Evolutionary conservation across 768 basidiomycete genomes (phyloP), one percentile per base, ranked within the genome.

Genomic region (Hericium coralloides): DNA sequence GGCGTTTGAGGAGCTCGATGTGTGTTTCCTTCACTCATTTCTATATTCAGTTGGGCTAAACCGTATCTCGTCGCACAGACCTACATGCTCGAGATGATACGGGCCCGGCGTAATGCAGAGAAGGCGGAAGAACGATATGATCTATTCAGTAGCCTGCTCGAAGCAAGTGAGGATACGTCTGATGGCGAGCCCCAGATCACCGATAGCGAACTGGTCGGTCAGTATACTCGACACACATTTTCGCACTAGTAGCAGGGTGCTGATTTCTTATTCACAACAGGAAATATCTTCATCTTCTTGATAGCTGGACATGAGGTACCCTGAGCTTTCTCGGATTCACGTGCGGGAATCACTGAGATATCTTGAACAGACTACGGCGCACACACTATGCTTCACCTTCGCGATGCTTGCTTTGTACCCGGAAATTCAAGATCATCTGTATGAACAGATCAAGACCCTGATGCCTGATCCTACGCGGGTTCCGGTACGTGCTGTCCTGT

Each of bases 1-100:
- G 43, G 78, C 75, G 7, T 78, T 76, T 50, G 65, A 71, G 7
- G 80, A 81, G 63, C 52, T 81, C 12, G 62, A 70, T 57, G 80
- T 79, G 53, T 22, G 58, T 51, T 12, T 26, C 18, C 18, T 14
- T 38, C 18, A 49, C 6, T 1, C 48, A 18, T 15, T 2, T 12
- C 41, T 17, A 43, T 43, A 43, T 31, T 6, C 7, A 9, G 31
- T 31, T 31, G 7, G 6, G 31, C 31, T 31, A 31, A 31, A 8
- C 2, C 10, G 6, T 31, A 31, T 31, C 31, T 6, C 31, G 10
- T 31, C 31, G 31, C 31, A 17, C 43, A 45, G 43, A 4, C 12
- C 0, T 45, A 45, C 43, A 45, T 45, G 43, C 15, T 17, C 14
- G 43, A 45, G 14, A 45, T 45, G 43, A 45, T 45, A 2, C 20